A percentile compares a stretch with the other conserved stretches of the same genome.
phyloP scores from a whole-genome alignment of 2,329 filamentous ascomycete genomes.

The Aspergillus sp. region DNA sequence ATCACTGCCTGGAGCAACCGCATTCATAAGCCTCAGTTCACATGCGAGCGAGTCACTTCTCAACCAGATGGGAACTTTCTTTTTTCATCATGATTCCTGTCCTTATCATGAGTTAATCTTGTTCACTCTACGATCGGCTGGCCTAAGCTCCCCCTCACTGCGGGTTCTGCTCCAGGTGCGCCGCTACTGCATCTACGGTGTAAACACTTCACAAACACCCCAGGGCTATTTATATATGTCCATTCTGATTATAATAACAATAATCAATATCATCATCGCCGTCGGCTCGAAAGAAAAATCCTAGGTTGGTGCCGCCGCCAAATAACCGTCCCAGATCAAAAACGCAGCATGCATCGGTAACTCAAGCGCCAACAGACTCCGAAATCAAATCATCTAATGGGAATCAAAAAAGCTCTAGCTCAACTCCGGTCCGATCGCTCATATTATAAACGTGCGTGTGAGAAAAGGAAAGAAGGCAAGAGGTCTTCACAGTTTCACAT shows the following conservation, averaged over 20 bases:
- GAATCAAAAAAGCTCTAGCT: constrained; percentile 9
- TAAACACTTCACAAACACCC: neutral
- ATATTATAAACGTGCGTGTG: constrained; percentile 4
- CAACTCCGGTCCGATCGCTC: constrained; percentile 13
- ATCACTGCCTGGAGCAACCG: constrained; percentile 13
- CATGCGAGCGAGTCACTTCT: neutral
- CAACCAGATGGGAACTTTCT: neutral
- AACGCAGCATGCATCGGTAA: neutral
- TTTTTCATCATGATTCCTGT: neutral
- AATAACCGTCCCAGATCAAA: neutral
- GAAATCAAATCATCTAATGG: constrained; percentile 4
- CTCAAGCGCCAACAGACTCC: constrained; percentile 3
- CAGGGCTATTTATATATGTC: constrained; percentile 6
- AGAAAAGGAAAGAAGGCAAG: neutral
- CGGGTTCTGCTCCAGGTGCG: neutral
- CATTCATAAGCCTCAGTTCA: neutral
- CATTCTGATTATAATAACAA: constrained; percentile 13
- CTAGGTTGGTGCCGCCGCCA: neutral
- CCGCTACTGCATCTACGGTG: neutral
- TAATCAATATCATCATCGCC: neutral
- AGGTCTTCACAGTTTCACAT: constrained; percentile 26
- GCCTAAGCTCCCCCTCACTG: neutral
- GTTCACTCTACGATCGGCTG: neutral
- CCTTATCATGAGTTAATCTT: neutral
- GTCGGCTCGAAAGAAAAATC: neutral